These are phyloP conservation scores for Fusarium cicatricum DNA, from an alignment of 2,329 filamentous ascomycete genomes.

Conservation along the genomic window DNA sequence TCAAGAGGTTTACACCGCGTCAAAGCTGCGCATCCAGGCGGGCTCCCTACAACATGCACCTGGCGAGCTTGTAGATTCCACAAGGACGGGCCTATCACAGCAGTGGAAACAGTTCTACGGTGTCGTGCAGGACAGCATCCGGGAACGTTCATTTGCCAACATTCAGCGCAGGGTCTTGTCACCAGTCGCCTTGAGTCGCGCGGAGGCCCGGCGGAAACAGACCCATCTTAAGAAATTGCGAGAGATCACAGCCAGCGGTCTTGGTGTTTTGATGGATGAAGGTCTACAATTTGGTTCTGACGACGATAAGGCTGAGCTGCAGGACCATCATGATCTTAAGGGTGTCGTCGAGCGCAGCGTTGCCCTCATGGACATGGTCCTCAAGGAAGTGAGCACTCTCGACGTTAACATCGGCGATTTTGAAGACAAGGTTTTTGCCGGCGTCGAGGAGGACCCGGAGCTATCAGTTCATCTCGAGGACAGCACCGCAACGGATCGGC, in stretches of 20 bases:
- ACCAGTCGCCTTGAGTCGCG: slow-evolving; percentile 77
- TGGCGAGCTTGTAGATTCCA: slow-evolving; percentile 47
- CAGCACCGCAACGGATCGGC: slow-evolving; percentile 56
- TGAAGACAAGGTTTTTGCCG: slow-evolving; percentile 70
- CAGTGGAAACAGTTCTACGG: slow-evolving; percentile 79
- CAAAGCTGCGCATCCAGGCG: slow-evolving; percentile 54
- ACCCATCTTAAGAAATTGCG: slow-evolving; percentile 74
- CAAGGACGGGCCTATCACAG: slow-evolving; percentile 53
- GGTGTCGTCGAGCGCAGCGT: slow-evolving; percentile 81
- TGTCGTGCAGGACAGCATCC: slow-evolving; percentile 78
- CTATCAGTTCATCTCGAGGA: slow-evolving; percentile 62
- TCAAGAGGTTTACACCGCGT: slow-evolving; percentile 74
- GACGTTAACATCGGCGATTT: slow-evolving; percentile 70
- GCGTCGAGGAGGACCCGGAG: slow-evolving; percentile 68
- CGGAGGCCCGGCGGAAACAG: slow-evolving; percentile 79
- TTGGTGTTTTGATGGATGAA: slow-evolving; percentile 89
- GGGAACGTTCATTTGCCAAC: slow-evolving; percentile 74
- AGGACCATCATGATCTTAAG: slow-evolving; percentile 66
- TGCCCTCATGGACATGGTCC: slow-evolving; percentile 84
- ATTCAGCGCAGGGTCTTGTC: slow-evolving; percentile 78
- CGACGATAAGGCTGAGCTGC: slow-evolving; percentile 64
- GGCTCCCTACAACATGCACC: slow-evolving; percentile 43
- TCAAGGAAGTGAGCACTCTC: slow-evolving; percentile 73
- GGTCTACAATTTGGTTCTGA: slow-evolving; percentile 74
- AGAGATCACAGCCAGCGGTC: slow-evolving; percentile 82